Evolutionary conservation across 108 stramenopile genomes (phyloP).

Genomic region (Thalassiosira profunda): DNA sequence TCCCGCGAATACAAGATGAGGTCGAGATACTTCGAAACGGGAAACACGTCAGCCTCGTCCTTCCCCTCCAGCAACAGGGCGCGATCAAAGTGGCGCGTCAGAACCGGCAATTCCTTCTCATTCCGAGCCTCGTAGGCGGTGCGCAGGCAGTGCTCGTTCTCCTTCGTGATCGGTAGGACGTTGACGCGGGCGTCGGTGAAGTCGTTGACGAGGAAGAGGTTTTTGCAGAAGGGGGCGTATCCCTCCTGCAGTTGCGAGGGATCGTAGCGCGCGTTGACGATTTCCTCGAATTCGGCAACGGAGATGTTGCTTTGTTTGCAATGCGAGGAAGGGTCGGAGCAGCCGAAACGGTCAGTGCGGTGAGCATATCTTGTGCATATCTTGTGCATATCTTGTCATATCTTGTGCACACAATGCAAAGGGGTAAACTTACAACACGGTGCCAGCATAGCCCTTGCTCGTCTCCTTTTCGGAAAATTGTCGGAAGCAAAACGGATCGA

Average conservation of each 20-base stretch:
- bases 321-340: too few relatives aligned
- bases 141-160: conserved; percentile 84
- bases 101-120: conserved; percentile 92
- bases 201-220: conserved; percentile 92
- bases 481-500: conserved; percentile 89
- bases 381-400: too few relatives aligned
- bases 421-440: too few relatives aligned
- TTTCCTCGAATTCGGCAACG: conserved; percentile 73
- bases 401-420: too few relatives aligned
- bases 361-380: too few relatives aligned
- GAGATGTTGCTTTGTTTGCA: too few relatives aligned
- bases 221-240: conserved; percentile 99
- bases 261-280: conserved; percentile 75
- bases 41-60: conserved; percentile 52
- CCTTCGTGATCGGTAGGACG: conserved; percentile 78
- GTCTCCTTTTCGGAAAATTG: conserved; percentile 76
- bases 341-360: too few relatives aligned
- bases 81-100: conserved; percentile 82
- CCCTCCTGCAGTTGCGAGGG: conserved; percentile 74
- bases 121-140: conserved; percentile 91
- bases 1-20: conserved; percentile 95
- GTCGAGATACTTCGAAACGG: conserved; percentile 90
- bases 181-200: conserved; percentile 81
- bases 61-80: conserved; percentile 49
- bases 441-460: conserved; percentile 64